Percentiles rank a stretch among this genome's conserved stretches.
Conservation (phyloP, 129 eudicot species). For the Daucus carota region DH1_v3.0 NC_030383.2:53258001-53258500, state of each 20-base stretch:
- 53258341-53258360: too few relatives aligned
- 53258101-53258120: conserved; percentile 65
- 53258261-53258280: not conserved
- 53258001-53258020: conserved; percentile 38
- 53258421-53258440: too few relatives aligned
- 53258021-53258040: conserved; percentile 48
- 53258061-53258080: conserved; percentile 60
- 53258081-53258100: conserved; percentile 31
- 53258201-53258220: conserved; percentile 24
- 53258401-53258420: not conserved
- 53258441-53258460: not conserved
- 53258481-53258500: conserved; percentile 48
- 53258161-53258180: conserved; percentile 75
- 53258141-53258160: conserved; percentile 70
- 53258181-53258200: conserved; percentile 91
- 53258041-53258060: conserved; percentile 54
- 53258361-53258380: too few relatives aligned
- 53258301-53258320: too few relatives aligned
- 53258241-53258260: too few relatives aligned
- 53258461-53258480: not conserved
- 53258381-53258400: not conserved
- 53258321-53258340: too few relatives aligned
- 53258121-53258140: conserved; percentile 68
- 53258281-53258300: not conserved
- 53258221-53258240: not conserved